Conservation (phyloP, 768 basidiomycete genomes). For the Tubosaeta sp. region DNA sequence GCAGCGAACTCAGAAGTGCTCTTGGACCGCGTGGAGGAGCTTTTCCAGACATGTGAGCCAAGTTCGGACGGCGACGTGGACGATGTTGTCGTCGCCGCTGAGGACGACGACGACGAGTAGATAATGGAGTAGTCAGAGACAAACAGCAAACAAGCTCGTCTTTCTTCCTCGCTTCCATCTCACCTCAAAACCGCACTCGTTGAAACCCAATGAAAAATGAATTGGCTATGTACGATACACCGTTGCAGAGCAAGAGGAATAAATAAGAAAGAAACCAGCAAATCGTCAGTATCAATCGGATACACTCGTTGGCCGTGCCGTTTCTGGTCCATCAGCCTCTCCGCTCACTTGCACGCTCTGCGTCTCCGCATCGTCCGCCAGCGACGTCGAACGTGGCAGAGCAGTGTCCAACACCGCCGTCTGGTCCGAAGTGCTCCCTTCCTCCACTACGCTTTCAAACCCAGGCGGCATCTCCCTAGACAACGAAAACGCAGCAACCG, state of each 20-base stretch:
- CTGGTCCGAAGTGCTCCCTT: background rate
- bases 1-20: conserved; percentile 52
- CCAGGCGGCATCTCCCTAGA: conserved; percentile 46
- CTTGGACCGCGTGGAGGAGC: conserved; percentile 72
- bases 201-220: background rate
- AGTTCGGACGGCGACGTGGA: background rate
- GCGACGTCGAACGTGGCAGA: background rate
- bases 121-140: conserved; percentile 11
- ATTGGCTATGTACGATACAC: background rate
- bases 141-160: conserved; percentile 21
- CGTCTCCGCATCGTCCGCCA: conserved; percentile 3
- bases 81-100: conserved; percentile 18
- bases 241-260: background rate
- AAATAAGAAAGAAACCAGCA: background rate
- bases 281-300: background rate
- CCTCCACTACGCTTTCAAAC: conserved; percentile 36
- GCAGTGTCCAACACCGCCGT: background rate
- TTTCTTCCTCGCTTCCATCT: conserved; percentile 13
- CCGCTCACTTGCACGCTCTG: conserved; percentile 5
- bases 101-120: conserved; percentile 21
- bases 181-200: no score
- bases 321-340: conserved; percentile 10
- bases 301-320: conserved; percentile 14
- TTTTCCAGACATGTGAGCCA: conserved; percentile 64
- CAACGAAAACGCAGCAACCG: conserved; percentile 52